Conservation (phyloP, 1,284 basidiomycete genomes). For the Leccinum pachyderme region DNA sequence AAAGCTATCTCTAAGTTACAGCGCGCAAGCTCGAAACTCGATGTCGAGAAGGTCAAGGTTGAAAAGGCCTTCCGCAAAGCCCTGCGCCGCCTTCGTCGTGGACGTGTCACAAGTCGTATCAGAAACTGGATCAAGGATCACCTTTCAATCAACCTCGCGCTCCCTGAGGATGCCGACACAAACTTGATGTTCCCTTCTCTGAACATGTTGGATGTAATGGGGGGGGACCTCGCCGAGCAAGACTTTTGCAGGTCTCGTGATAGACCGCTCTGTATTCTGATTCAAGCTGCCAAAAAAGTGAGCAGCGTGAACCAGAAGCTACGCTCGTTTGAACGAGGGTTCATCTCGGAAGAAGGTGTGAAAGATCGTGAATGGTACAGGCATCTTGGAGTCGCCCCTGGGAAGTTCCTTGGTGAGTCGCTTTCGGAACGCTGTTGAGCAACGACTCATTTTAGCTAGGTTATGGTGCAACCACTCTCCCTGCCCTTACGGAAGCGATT, state of each 20-base stretch:
- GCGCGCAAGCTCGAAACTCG: slow-evolving; percentile 51
- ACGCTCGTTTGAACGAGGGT: slow-evolving; percentile 77
- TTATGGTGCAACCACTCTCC: slow-evolving; percentile 86
- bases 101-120: slow-evolving; percentile 6
- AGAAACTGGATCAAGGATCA: slow-evolving; percentile 33
- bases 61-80: slow-evolving; percentile 38
- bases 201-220: background rate
- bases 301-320: slow-evolving; percentile 70
- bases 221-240: background rate
- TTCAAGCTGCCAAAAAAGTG: slow-evolving; percentile 63
- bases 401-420: slow-evolving; percentile 77
- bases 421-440: background rate
- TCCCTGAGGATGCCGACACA: slow-evolving; percentile 12
- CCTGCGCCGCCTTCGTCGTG: slow-evolving; percentile 27
- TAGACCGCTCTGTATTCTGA: slow-evolving; percentile 39
- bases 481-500: slow-evolving; percentile 80
- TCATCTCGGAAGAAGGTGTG: slow-evolving; percentile 78
- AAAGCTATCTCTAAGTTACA: slow-evolving; percentile 51
- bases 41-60: slow-evolving; percentile 44
- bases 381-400: slow-evolving; percentile 87
- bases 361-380: slow-evolving; percentile 83
- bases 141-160: slow-evolving; percentile 13
- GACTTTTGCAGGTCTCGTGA: slow-evolving; percentile 7
- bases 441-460: slow-evolving; percentile 39
- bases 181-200: slow-evolving; percentile 14